These are phyloP conservation scores for Picochlorum costavermella DNA, from an alignment of 139 green algal species.

Conservation along the genomic window DNA sequence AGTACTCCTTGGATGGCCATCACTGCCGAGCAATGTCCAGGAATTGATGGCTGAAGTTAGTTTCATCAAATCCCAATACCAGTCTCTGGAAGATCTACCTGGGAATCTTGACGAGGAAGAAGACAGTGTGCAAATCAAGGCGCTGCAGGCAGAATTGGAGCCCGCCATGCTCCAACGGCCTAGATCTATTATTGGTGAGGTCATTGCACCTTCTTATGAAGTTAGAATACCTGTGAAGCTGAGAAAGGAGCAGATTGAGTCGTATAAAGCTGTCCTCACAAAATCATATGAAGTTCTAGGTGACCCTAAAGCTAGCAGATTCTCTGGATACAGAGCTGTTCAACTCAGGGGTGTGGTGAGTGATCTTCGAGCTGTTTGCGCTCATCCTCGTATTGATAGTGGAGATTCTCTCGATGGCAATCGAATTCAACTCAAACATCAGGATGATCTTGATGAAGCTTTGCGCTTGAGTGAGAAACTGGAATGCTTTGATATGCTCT, in stretches of 20 bases:
- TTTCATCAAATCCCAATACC: slow-evolving; percentile 30
- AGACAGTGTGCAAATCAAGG: slow-evolving; percentile 15
- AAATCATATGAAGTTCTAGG: slow-evolving; percentile 48
- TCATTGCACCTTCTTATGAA: slow-evolving; percentile 25
- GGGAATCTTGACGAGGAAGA: slow-evolving; percentile 16
- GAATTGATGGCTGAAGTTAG: slow-evolving; percentile 22
- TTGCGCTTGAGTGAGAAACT: slow-evolving; percentile 52
- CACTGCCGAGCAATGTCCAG: slow-evolving; percentile 7
- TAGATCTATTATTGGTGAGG: slow-evolving; percentile 8
- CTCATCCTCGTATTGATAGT: slow-evolving; percentile 28
- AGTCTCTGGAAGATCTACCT: slow-evolving; percentile 22
- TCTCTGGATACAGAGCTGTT: slow-evolving; percentile 28
- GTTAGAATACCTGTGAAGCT: slow-evolving; percentile 43
- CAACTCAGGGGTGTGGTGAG: slow-evolving; percentile 38
- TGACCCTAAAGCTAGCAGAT: slow-evolving; percentile 39
- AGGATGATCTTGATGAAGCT: neutral
- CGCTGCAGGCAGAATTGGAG: slow-evolving; percentile 21
- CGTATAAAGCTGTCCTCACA: slow-evolving; percentile 48
- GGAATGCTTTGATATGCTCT: slow-evolving; percentile 48
- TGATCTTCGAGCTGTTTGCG: slow-evolving; percentile 45
- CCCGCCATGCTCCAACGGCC: slow-evolving; percentile 17
- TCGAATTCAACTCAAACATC: neutral
- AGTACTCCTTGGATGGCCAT: slow-evolving; percentile 33
- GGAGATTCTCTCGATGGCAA: neutral
- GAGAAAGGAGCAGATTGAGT: slow-evolving; percentile 30